These are phyloP conservation scores for Polygonum maritimum DNA, from an alignment of 148 eudicot species.

Conservation along the genomic window DNA sequence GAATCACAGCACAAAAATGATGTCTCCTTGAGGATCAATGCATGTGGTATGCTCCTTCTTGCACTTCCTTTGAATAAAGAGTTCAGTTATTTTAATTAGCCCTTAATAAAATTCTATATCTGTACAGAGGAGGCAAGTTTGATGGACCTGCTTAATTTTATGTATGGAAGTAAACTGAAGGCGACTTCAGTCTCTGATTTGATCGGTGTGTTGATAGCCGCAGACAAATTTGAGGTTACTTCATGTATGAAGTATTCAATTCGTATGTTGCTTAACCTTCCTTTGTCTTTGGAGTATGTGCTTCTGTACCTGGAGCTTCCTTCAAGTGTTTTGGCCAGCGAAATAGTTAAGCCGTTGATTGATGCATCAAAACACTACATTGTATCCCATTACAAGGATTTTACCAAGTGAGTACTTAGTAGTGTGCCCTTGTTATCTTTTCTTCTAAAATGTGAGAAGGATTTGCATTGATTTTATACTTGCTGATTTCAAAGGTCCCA, in stretches of 20 bases:
- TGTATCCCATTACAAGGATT: constrained; percentile 54
- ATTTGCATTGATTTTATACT: background rate
- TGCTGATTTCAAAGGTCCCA: constrained; percentile 36
- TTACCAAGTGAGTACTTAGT: constrained; percentile 23
- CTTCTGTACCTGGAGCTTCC: constrained; percentile 20
- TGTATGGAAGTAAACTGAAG: no score
- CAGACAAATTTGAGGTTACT: no score
- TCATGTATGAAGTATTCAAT: constrained; percentile 20
- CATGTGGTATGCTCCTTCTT: background rate
- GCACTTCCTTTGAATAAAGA: background rate
- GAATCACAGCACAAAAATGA: background rate
- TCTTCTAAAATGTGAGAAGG: no score
- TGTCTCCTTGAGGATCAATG: background rate
- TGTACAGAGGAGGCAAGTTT: no score
- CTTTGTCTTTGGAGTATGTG: constrained; percentile 68
- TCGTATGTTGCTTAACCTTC: constrained; percentile 40
- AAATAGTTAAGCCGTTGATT: constrained; percentile 12
- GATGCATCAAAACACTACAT: constrained; percentile 63
- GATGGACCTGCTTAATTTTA: no score
- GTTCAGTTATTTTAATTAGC: no score
- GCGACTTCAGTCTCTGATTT: no score
- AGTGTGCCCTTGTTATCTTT: no score
- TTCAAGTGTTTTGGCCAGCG: no score
- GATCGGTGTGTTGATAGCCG: no score
- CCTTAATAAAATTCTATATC: no score